Conservation (phyloP, 371 early-diverging fungal species). For the Phascolomyces articulosus region DNA sequence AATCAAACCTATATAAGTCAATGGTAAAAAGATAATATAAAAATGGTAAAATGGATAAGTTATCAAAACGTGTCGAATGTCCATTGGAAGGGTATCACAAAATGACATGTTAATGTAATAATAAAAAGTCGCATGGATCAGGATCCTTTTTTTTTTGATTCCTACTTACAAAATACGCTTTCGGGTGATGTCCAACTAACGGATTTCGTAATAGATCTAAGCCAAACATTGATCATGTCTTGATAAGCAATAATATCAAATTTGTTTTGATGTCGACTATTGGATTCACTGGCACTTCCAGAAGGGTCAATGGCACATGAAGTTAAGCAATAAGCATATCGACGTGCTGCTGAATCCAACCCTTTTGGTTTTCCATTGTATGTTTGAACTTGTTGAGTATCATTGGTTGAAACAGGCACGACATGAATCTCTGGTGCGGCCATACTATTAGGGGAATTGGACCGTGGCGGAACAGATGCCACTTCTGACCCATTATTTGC, state of each 20-base stretch:
- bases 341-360: conserved; percentile 52
- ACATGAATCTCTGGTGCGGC: neutral
- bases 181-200: conserved; percentile 53
- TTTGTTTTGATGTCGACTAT: conserved; percentile 6
- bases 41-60: too few relatives aligned
- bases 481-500: neutral
- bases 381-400: neutral
- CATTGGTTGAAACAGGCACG: neutral
- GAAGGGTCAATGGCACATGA: conserved; percentile 31
- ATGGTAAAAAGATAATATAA: too few relatives aligned
- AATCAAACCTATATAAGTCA: conserved; percentile 10
- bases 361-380: conserved; percentile 49
- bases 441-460: neutral
- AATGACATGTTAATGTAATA: neutral
- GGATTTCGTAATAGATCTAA: conserved; percentile 51
- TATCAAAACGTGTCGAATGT: too few relatives aligned
- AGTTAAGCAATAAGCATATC: conserved; percentile 58
- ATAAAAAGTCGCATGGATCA: too few relatives aligned
- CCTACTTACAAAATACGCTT: conserved; percentile 52
- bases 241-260: conserved; percentile 34
- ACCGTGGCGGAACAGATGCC: neutral
- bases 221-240: conserved; percentile 60
- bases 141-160: too few relatives aligned
- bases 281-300: neutral
- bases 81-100: too few relatives aligned